Base-by-base conservation (phyloP, 352 stramenopile species). In the Paralagenidium karlingii region DNA sequence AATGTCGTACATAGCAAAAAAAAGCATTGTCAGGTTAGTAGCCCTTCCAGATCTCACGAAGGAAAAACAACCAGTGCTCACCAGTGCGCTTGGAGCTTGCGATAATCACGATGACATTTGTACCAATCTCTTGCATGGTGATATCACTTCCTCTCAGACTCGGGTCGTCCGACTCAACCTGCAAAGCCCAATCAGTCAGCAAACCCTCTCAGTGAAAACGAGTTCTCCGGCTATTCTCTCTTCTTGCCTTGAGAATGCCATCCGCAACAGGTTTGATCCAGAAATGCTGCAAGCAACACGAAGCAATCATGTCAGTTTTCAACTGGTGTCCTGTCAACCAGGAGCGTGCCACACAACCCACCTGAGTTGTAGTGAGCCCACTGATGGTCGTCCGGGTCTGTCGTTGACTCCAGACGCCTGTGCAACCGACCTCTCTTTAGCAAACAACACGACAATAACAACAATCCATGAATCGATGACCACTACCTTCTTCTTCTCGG, bases 231-330 rank as follows among this genome's bases (percentile, higher is more conserved):
- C 3, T n/a, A n/a, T n/a, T n/a, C n/a, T n/a, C n/a, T n/a, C n/a
- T n/a, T 9, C 15, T 18, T 38, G 69, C 63, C 59, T 92, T 92
- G 28, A 87, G 46, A 38, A 92, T 89, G 16, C 78, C 74, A 47
- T 92, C 78, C 3, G 78, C 67, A n/a, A 86, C 75, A 13, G 78
- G 75, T 34, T 81, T 84, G 52, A 92, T 86, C 78, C 78, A 92
- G 42, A 77, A 89, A 55, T 92, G 76, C 59, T 90, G n/a, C n/a
- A n/a, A n/a, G n/a, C n/a, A n/a, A n/a, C n/a, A n/a, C n/a, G n/a
- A n/a, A n/a, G n/a, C n/a, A n/a, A n/a, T n/a, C 19, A 38, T n/a
- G 27, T 32, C 9, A 32, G 27, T n/a, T 10, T 13, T n/a, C 27
- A n/a, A 13, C 15, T 33, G 15, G 12, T n/a, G 15, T 12, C 12